Base-by-base conservation (phyloP, 495 filamentous ascomycete species). In the Xylaria palmicola region DNA sequence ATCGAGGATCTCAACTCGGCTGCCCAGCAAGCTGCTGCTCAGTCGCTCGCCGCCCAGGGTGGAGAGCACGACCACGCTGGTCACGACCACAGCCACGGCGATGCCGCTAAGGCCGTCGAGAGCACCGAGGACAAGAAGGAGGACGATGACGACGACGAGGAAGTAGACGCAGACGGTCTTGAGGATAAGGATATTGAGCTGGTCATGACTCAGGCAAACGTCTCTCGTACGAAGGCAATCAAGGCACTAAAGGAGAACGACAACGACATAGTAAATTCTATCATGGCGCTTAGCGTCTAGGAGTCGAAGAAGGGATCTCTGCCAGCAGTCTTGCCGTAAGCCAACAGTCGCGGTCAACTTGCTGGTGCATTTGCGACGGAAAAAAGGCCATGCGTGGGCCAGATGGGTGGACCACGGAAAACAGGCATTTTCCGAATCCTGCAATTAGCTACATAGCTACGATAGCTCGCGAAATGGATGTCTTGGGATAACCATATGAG, bases 261-360 rank as follows among this genome's bases (percentile, higher is more conserved):
- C 79, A 96, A 97, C 70, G 95, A 99, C 77, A 98, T 99, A 80
- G 95, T 99, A 79, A 98, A 98, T 86, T 96, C 93, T 60, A 98
- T 98, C 81, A 98, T 98, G 94, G 92, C 93, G 66, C 83, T 98
- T 77, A 97, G 92, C 82, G 89, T 96, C 89, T 98, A 86, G 83
- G 40, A 40, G 30, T 34, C 26, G 58, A n/a, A 20, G 34, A 27
- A 20, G 40, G 15, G 6, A 32, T 39, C 29, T n/a, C 22, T 29
- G 30, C 24, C 41, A 6, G 36, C 8, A 55, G 37, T 19, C 26
- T 36, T 22, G 19, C 29, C 26, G 53, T 34, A 36, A 36, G 34
- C 17, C 47, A n/a, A 26, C 45, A 51, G 22, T 51, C 20, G 47
- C 32, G 19, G 50, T 65, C 37, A 58, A 59, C 36, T 56, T 54